A percentile compares a stretch with the other conserved stretches of the same genome.
Conservation (phyloP, 441 rosid genomes). For the Jatropha podagrica region DNA sequence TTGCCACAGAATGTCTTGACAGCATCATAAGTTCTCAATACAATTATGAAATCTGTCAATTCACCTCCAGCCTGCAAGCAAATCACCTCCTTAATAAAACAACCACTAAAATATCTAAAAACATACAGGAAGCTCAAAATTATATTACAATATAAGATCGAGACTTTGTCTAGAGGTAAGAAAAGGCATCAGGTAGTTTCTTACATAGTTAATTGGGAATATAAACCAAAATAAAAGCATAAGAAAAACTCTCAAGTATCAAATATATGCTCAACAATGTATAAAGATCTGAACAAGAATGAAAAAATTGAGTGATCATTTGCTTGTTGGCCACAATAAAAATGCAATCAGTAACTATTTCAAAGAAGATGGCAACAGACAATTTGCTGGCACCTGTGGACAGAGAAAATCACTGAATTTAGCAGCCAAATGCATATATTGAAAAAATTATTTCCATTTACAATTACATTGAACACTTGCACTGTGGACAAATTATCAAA, state of each 20-base stretch:
- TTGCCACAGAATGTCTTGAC: slow-evolving; percentile 80
- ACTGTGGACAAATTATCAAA: slow-evolving; percentile 4
- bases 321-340: background rate
- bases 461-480: background rate
- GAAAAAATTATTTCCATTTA: background rate
- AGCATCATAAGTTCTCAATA: slow-evolving; percentile 82
- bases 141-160: background rate
- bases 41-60: slow-evolving; percentile 79
- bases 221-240: background rate
- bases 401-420: background rate
- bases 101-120: background rate
- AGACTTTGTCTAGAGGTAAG: background rate
- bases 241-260: background rate
- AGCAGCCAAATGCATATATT: background rate
- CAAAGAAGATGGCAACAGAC: background rate
- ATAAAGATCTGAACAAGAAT: background rate
- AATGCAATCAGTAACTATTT: background rate
- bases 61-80: slow-evolving; percentile 91
- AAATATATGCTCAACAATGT: background rate
- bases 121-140: background rate
- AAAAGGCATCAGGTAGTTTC: background rate
- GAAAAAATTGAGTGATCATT: background rate
- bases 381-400: background rate
- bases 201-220: background rate
- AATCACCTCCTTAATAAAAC: slow-evolving; percentile 10